Conservation (phyloP, 257 asterid species). For the Ajuga chamaepitys region DNA sequence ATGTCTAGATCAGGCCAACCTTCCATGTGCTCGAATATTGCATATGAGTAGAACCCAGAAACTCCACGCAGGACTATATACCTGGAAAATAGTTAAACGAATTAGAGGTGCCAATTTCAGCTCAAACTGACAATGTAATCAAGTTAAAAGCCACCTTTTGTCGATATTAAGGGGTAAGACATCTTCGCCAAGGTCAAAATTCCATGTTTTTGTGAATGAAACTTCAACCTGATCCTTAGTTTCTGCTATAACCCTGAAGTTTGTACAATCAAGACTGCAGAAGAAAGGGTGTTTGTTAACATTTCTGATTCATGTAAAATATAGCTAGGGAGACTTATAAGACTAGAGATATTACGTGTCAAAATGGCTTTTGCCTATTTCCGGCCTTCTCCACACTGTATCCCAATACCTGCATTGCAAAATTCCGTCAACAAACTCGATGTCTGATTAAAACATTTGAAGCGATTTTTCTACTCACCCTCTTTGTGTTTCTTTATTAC, state of each 20-base stretch:
- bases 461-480: conserved; percentile 28
- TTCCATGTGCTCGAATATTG: conserved; percentile 51
- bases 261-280: conserved; percentile 28
- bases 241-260: conserved; percentile 31
- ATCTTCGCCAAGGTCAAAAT: conserved; percentile 1
- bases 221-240: conserved; percentile 43
- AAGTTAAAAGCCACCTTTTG: conserved; percentile 25
- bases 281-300: neutral
- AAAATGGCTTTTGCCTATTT: conserved; percentile 10
- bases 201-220: conserved; percentile 55
- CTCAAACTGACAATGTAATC: neutral
- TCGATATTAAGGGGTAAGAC: conserved; percentile 42
- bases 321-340: neutral
- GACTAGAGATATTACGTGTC: conserved; percentile 26
- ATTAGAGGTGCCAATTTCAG: neutral
- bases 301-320: neutral
- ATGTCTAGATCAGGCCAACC: conserved; percentile 72
- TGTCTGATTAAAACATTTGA: neutral
- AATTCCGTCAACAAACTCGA: neutral
- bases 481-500: conserved; percentile 20
- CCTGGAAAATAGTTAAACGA: conserved; percentile 11
- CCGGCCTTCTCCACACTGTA: conserved; percentile 48
- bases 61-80: conserved; percentile 51
- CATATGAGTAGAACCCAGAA: conserved; percentile 67
- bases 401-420: conserved; percentile 63